phyloP scores from a whole-genome alignment of 2,329 filamentous ascomycete species.

The Ascochyta fabae region DNA sequence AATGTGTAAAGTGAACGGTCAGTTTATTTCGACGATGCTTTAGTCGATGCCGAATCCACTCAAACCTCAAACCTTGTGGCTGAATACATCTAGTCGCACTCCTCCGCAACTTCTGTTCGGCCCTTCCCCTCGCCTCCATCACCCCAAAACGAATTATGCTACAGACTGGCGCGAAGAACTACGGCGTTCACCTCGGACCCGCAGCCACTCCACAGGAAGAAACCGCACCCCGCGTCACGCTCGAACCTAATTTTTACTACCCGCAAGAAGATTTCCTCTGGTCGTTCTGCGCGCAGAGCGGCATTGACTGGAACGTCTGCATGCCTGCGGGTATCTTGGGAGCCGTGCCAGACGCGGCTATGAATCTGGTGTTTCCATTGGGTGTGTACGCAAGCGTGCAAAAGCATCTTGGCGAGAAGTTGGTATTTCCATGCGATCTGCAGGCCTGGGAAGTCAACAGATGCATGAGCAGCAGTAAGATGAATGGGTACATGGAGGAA shows the following conservation, averaged over 20 bases:
- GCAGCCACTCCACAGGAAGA: slow-evolving; percentile 54
- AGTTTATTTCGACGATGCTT: neutral
- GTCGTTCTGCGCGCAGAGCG: slow-evolving; percentile 50
- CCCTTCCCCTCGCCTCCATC: slow-evolving; percentile 52
- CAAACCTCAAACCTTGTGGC: neutral
- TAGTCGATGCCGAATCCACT: neutral
- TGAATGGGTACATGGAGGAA: slow-evolving; percentile 60
- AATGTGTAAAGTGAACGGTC: slow-evolving; percentile 56
- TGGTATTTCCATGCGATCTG: slow-evolving; percentile 56
- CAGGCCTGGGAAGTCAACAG: slow-evolving; percentile 53
- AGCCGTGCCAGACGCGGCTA: slow-evolving; percentile 57
- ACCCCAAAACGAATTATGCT: slow-evolving; percentile 57
- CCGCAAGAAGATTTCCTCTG: slow-evolving; percentile 59
- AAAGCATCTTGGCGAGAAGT: slow-evolving; percentile 49
- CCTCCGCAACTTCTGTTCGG: slow-evolving; percentile 57
- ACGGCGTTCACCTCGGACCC: slow-evolving; percentile 58
- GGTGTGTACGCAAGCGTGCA: slow-evolving; percentile 59
- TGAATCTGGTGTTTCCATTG: slow-evolving; percentile 58
- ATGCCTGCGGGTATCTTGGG: slow-evolving; percentile 59
- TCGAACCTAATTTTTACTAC: slow-evolving; percentile 64
- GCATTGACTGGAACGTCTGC: slow-evolving; percentile 55
- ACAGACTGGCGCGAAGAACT: slow-evolving; percentile 62
- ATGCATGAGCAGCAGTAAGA: slow-evolving; percentile 53
- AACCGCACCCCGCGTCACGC: slow-evolving; percentile 51
- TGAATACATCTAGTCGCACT: slow-evolving; percentile 39